These are phyloP conservation scores for Mortierella claussenii DNA, from an alignment of 192 early-diverging fungal species.

Conservation along the genomic window DNA sequence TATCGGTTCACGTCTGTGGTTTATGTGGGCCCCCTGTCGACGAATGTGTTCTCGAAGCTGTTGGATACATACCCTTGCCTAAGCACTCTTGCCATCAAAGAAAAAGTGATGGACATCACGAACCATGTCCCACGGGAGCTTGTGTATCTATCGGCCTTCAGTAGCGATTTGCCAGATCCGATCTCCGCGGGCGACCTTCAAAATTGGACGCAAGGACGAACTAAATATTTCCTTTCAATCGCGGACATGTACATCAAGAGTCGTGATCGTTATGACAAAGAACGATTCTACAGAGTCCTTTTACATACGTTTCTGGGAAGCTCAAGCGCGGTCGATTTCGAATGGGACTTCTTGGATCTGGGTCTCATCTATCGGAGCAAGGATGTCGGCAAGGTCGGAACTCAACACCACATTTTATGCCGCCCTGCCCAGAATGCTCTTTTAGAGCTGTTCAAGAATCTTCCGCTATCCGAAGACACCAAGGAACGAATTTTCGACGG, in stretches of 20 bases:
- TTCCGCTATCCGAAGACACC: slow-evolving; percentile 22
- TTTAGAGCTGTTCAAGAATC: slow-evolving; percentile 37
- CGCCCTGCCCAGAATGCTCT: slow-evolving; percentile 31
- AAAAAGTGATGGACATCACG: slow-evolving; percentile 20
- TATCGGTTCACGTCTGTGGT: slow-evolving; percentile 11
- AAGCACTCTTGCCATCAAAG: slow-evolving; percentile 1
- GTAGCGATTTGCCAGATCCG: too few species aligned
- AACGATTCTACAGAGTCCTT: slow-evolving; percentile 25
- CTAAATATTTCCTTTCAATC: too few species aligned
- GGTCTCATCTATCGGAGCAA: slow-evolving; percentile 38
- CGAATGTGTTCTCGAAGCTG: slow-evolving; percentile 19
- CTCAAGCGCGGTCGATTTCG: slow-evolving; percentile 23
- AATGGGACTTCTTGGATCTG: slow-evolving; percentile 43
- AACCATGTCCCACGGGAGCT: slow-evolving; percentile 50
- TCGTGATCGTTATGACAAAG: too few species aligned
- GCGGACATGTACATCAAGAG: too few species aligned
- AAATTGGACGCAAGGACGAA: too few species aligned
- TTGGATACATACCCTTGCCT: slow-evolving; percentile 15
- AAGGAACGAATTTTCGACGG: slow-evolving; percentile 13
- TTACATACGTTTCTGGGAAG: slow-evolving; percentile 26
- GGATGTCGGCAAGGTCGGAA: slow-evolving; percentile 2
- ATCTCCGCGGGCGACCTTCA: slow-evolving; percentile 9
- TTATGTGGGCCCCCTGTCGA: slow-evolving; percentile 33
- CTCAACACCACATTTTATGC: slow-evolving; percentile 30
- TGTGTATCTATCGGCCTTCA: slow-evolving; percentile 17